Conservation (phyloP, 2,329 filamentous ascomycete species). For the Dendryphion nanum region DNA sequence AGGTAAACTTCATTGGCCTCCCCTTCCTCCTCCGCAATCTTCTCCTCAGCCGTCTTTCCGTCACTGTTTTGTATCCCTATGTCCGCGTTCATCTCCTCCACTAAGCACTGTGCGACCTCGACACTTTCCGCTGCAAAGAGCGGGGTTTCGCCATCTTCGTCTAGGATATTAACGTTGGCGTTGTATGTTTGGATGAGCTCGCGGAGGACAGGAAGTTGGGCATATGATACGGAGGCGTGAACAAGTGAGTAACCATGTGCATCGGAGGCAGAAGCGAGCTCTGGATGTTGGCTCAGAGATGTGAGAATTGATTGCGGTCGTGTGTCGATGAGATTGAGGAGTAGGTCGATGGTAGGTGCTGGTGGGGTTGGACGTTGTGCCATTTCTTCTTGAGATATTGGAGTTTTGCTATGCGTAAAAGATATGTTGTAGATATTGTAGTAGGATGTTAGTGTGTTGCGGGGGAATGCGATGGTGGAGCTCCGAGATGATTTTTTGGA, state of each 20-base stretch:
- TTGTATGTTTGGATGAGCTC: conserved; percentile 72
- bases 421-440: no score
- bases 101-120: conserved; percentile 72
- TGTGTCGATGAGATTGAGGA: conserved; percentile 69
- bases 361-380: conserved; percentile 20
- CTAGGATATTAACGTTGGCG: conserved; percentile 76
- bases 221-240: conserved; percentile 91
- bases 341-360: conserved; percentile 43
- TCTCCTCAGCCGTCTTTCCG: conserved; percentile 76
- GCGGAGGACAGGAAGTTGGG: conserved; percentile 77
- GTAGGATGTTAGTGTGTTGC: no score
- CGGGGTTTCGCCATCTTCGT: conserved; percentile 93
- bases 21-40: conserved; percentile 71
- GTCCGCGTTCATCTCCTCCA: conserved; percentile 80
- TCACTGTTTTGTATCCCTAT: conserved; percentile 65
- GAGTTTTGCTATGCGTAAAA: no score
- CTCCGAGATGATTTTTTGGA: no score
- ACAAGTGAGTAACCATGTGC: conserved; percentile 91
- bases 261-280: conserved; percentile 79
- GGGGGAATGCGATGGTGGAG: no score
- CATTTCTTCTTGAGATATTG: no score
- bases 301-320: conserved; percentile 71
- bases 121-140: conserved; percentile 86
- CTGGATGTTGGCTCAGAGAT: conserved; percentile 70
- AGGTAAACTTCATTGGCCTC: conserved; percentile 74